Base-by-base conservation (phyloP, 441 rosid species). In the Geranium incanum region DNA sequence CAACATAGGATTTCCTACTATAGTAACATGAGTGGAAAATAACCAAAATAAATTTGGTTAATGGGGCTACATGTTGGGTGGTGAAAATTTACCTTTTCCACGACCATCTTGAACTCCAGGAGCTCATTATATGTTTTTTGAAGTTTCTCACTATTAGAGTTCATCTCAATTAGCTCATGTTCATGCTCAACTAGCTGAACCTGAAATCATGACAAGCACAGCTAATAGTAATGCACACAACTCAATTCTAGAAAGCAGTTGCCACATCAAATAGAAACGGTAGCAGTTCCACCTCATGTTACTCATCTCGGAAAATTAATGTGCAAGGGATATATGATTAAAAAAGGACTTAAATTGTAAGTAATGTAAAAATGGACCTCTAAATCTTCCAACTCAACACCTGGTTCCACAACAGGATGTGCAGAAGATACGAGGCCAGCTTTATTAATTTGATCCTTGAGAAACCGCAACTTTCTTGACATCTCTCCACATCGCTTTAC, bases 401-500 rank as follows among this genome's bases (percentile, higher is more conserved):
- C 92, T 19, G 86, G 90, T 75, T 89, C 93, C 69, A 85, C 71
- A 73, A 79, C 89, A 76, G 89, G 86, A 72, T 73, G 88, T 43
- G 81, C 71, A 48, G 85, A 85, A 77, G 89, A 86, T 66, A 84
- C 75, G 60, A 95, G 79, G 76, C 96, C 89, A 72, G 99, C 95
- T 84, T 91, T 95, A 71, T 70, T 83, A 68, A 90, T 88, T 88
- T 94, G 99, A 76, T 94, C 99, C 83, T 84, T 94, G 73, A 94
- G 81, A 83, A 88, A 90, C 5, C 89, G 88, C 37, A 95, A 84
- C 84, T 95, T 95, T 79, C 99, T 88, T 63, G 97, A 91, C 98
- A 92, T 95, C 83, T 95, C 99, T 71, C 96, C 98, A 13, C 99
- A 95, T 70, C 97, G 85, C 78, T 95, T 95, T 68, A 92, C 97